phyloP scores from a whole-genome alignment of 306 rosid genomes.

The Trifolium repens region DNA sequence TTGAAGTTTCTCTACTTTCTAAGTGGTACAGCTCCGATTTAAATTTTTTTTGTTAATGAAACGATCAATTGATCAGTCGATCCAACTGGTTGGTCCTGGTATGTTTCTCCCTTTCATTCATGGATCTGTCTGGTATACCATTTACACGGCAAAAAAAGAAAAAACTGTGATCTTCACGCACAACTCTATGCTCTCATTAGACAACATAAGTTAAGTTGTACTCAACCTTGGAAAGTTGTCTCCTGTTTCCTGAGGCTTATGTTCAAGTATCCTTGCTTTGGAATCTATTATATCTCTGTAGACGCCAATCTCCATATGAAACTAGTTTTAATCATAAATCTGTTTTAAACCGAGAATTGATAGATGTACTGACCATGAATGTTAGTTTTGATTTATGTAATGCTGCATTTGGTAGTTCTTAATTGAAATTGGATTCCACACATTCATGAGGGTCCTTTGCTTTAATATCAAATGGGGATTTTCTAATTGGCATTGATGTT shows the following conservation, averaged over 20 bases:
- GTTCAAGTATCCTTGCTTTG: not conserved
- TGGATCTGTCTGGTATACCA: not conserved
- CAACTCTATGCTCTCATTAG: no score
- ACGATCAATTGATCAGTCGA: not conserved
- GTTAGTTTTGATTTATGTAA: no score
- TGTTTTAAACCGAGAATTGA: no score
- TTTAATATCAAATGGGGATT: no score
- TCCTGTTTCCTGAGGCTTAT: not conserved
- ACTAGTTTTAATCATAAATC: no score
- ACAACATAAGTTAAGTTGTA: not conserved
- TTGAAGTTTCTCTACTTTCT: not conserved
- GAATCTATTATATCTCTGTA: not conserved
- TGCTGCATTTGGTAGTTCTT: no score
- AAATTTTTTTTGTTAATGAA: not conserved
- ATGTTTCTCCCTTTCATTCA: not conserved
- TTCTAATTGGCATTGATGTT: no score
- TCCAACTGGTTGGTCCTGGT: not conserved
- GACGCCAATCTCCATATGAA: not conserved
- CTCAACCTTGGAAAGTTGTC: slow-evolving; percentile 3
- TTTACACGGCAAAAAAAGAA: not conserved
- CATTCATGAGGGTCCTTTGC: no score
- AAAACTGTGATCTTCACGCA: not conserved
- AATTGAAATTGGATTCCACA: no score
- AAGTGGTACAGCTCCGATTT: not conserved
- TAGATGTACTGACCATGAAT: no score